phyloP scores from a whole-genome alignment of 257 asterid genomes.

The Solanum chiquidenum region DNA sequence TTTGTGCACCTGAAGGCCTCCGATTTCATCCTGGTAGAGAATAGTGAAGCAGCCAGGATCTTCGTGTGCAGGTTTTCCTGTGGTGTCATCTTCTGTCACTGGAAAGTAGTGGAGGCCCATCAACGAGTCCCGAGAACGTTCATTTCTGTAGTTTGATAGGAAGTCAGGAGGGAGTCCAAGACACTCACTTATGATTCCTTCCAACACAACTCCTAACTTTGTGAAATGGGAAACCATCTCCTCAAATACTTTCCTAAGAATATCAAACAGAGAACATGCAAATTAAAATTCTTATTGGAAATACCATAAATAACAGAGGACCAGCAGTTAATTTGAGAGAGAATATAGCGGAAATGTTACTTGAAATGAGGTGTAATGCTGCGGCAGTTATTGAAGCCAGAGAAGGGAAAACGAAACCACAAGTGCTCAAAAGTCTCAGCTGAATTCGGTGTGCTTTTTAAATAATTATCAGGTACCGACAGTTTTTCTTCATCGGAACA shows the following conservation, averaged over 20 bases:
- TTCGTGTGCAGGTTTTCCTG: constrained; percentile 28
- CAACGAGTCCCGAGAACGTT: constrained; percentile 46
- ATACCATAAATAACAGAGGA: not conserved
- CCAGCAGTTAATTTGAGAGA: not conserved
- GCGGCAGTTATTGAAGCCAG: constrained; percentile 11
- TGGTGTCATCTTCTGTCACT: constrained; percentile 23
- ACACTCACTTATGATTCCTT: constrained; percentile 39
- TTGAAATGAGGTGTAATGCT: constrained; percentile 15
- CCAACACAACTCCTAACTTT: constrained; percentile 23
- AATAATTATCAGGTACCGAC: constrained; percentile 19
- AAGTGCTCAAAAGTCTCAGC: constrained; percentile 26
- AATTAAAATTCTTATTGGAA: not conserved
- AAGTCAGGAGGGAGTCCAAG: constrained; percentile 34
- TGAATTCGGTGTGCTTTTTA: constrained; percentile 11
- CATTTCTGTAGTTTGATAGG: constrained; percentile 30
- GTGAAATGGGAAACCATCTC: constrained; percentile 20
- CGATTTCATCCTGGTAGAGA: constrained; percentile 40
- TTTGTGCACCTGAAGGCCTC: constrained; percentile 40
- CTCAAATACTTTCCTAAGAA: constrained; percentile 25
- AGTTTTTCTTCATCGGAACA: constrained; percentile 30
- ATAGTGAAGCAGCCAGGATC: constrained; percentile 34
- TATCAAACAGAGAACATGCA: not conserved
- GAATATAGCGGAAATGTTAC: not conserved
- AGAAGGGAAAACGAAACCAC: constrained; percentile 26
- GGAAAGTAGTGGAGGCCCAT: constrained; percentile 34